phyloP scores from a whole-genome alignment of 257 asterid genomes.

The Lithospermum erythrorhizon region DNA sequence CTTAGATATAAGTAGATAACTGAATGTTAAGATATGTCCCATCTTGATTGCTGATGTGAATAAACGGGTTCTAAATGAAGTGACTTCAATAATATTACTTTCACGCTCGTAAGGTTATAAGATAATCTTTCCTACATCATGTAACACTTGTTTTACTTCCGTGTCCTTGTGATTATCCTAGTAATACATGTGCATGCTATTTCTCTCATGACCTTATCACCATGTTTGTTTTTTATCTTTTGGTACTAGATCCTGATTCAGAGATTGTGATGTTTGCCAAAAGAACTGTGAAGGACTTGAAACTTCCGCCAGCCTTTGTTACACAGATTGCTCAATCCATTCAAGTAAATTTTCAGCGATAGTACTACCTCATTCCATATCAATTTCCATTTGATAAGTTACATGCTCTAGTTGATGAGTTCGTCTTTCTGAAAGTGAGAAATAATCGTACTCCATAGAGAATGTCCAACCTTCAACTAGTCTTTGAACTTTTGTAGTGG shows the following conservation, averaged over 20 bases:
- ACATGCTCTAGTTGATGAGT: neutral
- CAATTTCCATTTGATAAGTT: neutral
- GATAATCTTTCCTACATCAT: constrained; percentile 3
- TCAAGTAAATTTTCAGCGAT: constrained; percentile 38
- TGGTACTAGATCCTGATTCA: constrained; percentile 67
- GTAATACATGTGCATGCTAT: neutral
- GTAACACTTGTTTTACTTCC: constrained; percentile 2
- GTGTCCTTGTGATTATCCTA: too few relatives aligned
- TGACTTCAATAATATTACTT: too few relatives aligned
- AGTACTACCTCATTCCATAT: neutral
- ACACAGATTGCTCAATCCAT: constrained; percentile 91
- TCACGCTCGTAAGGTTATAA: neutral
- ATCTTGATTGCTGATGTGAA: too few relatives aligned
- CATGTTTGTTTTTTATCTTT: constrained; percentile 6
- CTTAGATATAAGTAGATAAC: too few relatives aligned
- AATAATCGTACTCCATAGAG: too few relatives aligned
- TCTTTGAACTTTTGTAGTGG: too few relatives aligned
- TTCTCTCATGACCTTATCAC: neutral
- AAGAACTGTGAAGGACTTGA: constrained; percentile 85
- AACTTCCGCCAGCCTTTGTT: constrained; percentile 85
- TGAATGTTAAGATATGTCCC: too few relatives aligned
- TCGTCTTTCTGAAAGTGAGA: too few relatives aligned
- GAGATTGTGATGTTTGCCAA: constrained; percentile 82
- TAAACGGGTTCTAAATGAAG: too few relatives aligned
- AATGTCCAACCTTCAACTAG: too few relatives aligned